Evolutionary conservation across 495 filamentous ascomycete species (phyloP).

Genomic region (Venustampulla echinocandica): DNA sequence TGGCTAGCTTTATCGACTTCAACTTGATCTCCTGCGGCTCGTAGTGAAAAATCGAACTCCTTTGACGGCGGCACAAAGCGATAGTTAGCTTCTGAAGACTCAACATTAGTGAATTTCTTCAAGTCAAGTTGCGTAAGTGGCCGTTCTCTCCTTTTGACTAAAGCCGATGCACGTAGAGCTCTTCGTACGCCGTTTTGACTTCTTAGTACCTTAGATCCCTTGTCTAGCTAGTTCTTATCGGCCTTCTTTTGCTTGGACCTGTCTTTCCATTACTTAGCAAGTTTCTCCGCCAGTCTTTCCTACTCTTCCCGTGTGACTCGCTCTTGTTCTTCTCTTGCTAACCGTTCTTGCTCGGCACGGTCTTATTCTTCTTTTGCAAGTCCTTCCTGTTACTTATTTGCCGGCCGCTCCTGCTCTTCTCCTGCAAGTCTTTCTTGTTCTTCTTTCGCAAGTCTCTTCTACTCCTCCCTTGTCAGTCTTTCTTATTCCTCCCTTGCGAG

Average conservation of each 20-base stretch:
- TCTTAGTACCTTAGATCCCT: conserved; percentile 11
- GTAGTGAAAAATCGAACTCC: conserved; percentile 10
- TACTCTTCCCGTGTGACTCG: conserved; percentile 8
- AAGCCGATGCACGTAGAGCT: conserved; percentile 3
- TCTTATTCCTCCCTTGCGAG: conserved; percentile 5
- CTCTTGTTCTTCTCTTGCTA: conserved; percentile 10
- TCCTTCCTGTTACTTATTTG: neutral
- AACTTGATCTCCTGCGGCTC: conserved; percentile 12
- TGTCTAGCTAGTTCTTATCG: conserved; percentile 12
- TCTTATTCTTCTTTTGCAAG: neutral
- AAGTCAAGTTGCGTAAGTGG: conserved; percentile 7
- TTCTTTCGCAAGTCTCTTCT: neutral
- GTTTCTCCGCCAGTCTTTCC: conserved; percentile 6
- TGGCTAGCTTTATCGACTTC: conserved; percentile 11
- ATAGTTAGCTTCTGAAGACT: conserved; percentile 13
- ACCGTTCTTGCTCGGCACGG: neutral
- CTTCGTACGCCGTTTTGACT: conserved; percentile 6
- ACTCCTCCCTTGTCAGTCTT: neutral
- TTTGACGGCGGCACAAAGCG: conserved; percentile 10
- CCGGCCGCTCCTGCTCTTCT: no score
- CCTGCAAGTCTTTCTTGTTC: neutral
- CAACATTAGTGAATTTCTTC: conserved; percentile 7
- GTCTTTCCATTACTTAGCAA: conserved; percentile 13
- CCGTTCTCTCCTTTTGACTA: conserved; percentile 8
- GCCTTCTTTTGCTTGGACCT: conserved; percentile 12